A percentile compares a stretch with the other conserved stretches of the same genome.
phyloP scores from a whole-genome alignment of 768 basidiomycete species.

The Mycena epipterygia region DNA sequence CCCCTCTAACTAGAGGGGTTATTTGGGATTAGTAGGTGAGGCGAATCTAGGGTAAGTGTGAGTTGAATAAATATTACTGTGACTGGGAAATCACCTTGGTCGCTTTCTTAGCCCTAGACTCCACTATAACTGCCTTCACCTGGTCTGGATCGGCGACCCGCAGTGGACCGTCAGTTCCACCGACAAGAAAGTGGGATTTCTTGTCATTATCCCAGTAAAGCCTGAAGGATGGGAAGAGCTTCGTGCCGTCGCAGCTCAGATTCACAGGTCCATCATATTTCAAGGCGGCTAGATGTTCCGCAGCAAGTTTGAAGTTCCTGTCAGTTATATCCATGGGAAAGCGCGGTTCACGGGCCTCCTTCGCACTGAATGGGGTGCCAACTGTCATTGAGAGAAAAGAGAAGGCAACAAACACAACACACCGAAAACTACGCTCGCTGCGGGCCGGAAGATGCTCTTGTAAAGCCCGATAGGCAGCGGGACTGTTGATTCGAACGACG shows the following conservation, averaged over 20 bases:
- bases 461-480: slow-evolving; percentile 39
- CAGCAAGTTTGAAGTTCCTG: slow-evolving; percentile 36
- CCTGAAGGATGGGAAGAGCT: slow-evolving; percentile 42
- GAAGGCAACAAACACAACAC: neutral
- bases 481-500: slow-evolving; percentile 42
- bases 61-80: too few species aligned
- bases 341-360: slow-evolving; percentile 32
- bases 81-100: slow-evolving; percentile 36
- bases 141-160: slow-evolving; percentile 41
- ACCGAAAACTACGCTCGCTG: slow-evolving; percentile 36
- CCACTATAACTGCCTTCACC: slow-evolving; percentile 30
- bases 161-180: slow-evolving; percentile 42
- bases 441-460: slow-evolving; percentile 36
- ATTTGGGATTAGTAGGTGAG: too few species aligned
- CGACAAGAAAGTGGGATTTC: slow-evolving; percentile 42
- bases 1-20: too few species aligned
- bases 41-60: too few species aligned
- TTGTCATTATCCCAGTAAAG: slow-evolving; percentile 41
- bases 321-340: slow-evolving; percentile 42
- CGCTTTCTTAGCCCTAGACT: slow-evolving; percentile 32
- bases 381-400: neutral
- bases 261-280: slow-evolving; percentile 43
- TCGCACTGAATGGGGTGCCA: neutral
- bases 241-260: slow-evolving; percentile 54
- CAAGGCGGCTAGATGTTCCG: slow-evolving; percentile 34